phyloP scores from a whole-genome alignment of 768 basidiomycete genomes.

The Tephrocybe rancida region DNA sequence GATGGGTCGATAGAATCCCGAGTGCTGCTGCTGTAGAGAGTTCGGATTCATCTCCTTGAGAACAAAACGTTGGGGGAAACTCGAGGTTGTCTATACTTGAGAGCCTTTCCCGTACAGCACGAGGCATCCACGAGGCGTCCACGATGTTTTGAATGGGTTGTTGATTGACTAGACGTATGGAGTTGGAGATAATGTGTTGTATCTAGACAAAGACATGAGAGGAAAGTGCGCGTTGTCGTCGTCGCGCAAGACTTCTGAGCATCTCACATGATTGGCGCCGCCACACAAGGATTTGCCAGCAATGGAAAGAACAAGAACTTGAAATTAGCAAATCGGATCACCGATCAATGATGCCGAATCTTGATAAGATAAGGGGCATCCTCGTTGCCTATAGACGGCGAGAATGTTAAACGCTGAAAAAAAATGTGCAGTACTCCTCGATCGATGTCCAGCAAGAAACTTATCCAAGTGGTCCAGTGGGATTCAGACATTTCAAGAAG shows the following conservation, averaged over 20 bases:
- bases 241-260: background rate
- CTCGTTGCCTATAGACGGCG: background rate
- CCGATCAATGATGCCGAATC: background rate
- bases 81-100: background rate
- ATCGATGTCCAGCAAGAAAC: too few relatives aligned
- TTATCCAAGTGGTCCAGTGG: too few relatives aligned
- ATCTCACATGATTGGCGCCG: background rate
- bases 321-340: too few relatives aligned
- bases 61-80: background rate
- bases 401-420: background rate
- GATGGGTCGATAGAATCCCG: constrained; percentile 31
- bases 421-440: too few relatives aligned
- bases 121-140: background rate
- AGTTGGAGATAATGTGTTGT: too few relatives aligned
- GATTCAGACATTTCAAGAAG: too few relatives aligned
- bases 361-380: background rate
- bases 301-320: too few relatives aligned
- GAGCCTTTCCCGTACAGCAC: background rate
- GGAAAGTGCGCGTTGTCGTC: background rate
- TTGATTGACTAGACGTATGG: background rate
- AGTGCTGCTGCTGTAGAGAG: constrained; percentile 20
- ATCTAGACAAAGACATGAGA: too few relatives aligned
- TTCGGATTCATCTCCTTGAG: background rate
- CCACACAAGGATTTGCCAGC: background rate
- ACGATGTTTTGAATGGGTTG: background rate